phyloP scores from a whole-genome alignment of 2,329 filamentous ascomycete species.

The Ophiosphaerella korrae region DNA sequence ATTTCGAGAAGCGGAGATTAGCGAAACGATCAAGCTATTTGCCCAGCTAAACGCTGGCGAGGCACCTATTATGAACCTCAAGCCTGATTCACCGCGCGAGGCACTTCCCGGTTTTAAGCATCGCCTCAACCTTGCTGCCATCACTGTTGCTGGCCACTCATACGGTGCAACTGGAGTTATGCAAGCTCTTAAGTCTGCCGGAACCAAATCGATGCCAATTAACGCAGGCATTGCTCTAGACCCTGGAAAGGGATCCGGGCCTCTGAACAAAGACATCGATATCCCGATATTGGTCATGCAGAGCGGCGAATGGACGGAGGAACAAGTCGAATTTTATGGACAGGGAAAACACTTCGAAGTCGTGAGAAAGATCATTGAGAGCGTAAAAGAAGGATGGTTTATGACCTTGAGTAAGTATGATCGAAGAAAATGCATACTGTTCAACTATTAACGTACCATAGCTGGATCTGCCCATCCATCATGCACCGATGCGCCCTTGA shows the following conservation, averaged over 20 bases:
- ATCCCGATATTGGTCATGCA: slow-evolving; percentile 67
- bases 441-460: slow-evolving; percentile 9
- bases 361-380: slow-evolving; percentile 61
- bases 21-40: slow-evolving; percentile 52
- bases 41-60: slow-evolving; percentile 47
- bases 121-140: slow-evolving; percentile 60
- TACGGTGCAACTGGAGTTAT: slow-evolving; percentile 70
- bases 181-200: slow-evolving; percentile 61
- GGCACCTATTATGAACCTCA: slow-evolving; percentile 39
- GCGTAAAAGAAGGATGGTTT: slow-evolving; percentile 55
- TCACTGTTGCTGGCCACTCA: slow-evolving; percentile 67
- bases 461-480: slow-evolving; percentile 61
- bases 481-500: slow-evolving; percentile 69
- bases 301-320: slow-evolving; percentile 67
- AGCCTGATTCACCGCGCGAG: slow-evolving; percentile 58
- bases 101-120: slow-evolving; percentile 55
- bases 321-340: slow-evolving; percentile 64
- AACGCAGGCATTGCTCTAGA: slow-evolving; percentile 67
- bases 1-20: slow-evolving; percentile 53
- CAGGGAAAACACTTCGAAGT: slow-evolving; percentile 66
- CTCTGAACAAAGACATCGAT: slow-evolving; percentile 62
- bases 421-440: neutral
- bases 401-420: slow-evolving; percentile 45
- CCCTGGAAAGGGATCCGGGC: slow-evolving; percentile 68
- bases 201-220: slow-evolving; percentile 53